Conservation (phyloP, 768 basidiomycete species). For the Coprinellus micaceus region DNA sequence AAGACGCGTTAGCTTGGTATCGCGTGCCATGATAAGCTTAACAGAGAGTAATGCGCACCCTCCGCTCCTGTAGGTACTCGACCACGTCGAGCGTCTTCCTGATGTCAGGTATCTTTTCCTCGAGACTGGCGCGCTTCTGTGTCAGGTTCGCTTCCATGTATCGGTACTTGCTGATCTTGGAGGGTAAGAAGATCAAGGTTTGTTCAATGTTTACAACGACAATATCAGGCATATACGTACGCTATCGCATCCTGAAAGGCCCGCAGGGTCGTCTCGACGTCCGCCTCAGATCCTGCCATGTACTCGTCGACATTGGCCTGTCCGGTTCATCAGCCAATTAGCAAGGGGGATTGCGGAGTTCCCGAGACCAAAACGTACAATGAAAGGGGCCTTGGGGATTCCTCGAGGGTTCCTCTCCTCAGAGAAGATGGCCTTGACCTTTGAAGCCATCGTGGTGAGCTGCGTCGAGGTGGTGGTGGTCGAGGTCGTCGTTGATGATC, state of each 20-base stretch:
- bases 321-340: neutral
- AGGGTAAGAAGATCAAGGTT: slow-evolving; percentile 21
- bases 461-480: neutral
- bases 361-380: slow-evolving; percentile 48
- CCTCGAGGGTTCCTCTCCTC: slow-evolving; percentile 79
- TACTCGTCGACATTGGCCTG: slow-evolving; percentile 88
- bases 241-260: slow-evolving; percentile 90
- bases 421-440: slow-evolving; percentile 29
- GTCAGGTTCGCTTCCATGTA: slow-evolving; percentile 92
- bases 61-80: slow-evolving; percentile 67
- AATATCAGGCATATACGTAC: slow-evolving; percentile 48
- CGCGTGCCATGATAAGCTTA: no score
- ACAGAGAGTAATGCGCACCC: no score
- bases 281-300: slow-evolving; percentile 72
- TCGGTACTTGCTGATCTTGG: slow-evolving; percentile 86
- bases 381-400: slow-evolving; percentile 93
- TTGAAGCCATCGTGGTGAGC: slow-evolving; percentile 20
- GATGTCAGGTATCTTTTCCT: slow-evolving; percentile 96
- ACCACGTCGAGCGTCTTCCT: slow-evolving; percentile 90
- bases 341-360: neutral
- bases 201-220: slow-evolving; percentile 11
- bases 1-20: no score
- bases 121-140: slow-evolving; percentile 72
- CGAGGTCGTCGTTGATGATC: slow-evolving; percentile 4
- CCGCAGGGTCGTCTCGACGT: slow-evolving; percentile 74